Evolutionary conservation across 2,329 filamentous ascomycete species (phyloP), one percentile per base, ranked within the genome.

Genomic region (Neofusicoccum ribis): DNA sequence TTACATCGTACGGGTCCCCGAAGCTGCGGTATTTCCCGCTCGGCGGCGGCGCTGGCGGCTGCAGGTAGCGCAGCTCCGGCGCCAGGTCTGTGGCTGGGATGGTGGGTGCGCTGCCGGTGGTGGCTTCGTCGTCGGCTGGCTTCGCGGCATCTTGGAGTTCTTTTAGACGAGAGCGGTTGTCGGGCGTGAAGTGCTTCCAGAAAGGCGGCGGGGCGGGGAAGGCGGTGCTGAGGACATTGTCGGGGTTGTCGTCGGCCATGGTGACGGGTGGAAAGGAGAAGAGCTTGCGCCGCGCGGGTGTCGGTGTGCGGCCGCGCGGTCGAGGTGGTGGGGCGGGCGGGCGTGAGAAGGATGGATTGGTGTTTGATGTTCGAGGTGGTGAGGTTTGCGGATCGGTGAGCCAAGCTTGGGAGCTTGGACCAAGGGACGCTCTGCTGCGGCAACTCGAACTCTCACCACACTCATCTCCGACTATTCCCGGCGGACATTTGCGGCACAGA

Each of bases 141-240:
- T 67, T 71, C 23, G 47, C 39, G 44, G 49, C 49, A n/a, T 39
- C 77, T 69, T 83, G 84, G 62, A 85, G 74, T 44, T 83, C 73
- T 64, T 83, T 78, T 27, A 91, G 78, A 54, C 86, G 87, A 14
- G 86, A 79, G 61, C 91, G 72, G 73, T 94, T 96, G 34, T 90
- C 87, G 3, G 87, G 77, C 0, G 92, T 97, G 79, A 98, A 98
- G 76, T 91, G 85, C 70, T 90, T 89, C 88, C 91, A 98, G 80
- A 97, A 96, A 0, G 90, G 89, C 31, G 95, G 95, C 31, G 95
- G 95, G 61, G 90, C 87, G 27, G 95, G 94, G 75, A 93, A 97
- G 46, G 89, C 87, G 27, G 90, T 87, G 31, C 88, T 67, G 46
- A 70, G 70, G 43, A 64, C 58, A 17, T 84, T 71, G 63, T 78